Percentiles rank a stretch among this genome's conserved stretches.
phyloP scores from a whole-genome alignment of 805 yeast species.

The Candida vaughaniae region DNA sequence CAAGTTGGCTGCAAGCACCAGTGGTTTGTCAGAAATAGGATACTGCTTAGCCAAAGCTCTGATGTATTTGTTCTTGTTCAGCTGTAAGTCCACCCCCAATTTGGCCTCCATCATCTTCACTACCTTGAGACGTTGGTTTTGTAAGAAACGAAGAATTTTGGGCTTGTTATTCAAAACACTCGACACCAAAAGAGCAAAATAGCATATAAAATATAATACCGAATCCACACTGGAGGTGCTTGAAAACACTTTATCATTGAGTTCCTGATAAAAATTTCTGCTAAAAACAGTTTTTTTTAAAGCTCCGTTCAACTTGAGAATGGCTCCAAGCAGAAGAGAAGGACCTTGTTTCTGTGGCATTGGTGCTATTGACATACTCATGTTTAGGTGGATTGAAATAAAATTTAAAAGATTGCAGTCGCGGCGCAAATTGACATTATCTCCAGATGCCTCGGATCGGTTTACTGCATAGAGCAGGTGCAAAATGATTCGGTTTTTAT shows the following conservation, averaged over 20 bases:
- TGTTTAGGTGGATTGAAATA: background rate
- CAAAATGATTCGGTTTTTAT: too few relatives aligned
- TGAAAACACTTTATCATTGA: slow-evolving; percentile 38
- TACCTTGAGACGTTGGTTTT: slow-evolving; percentile 25
- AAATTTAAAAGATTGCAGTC: background rate
- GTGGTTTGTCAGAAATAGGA: slow-evolving; percentile 9
- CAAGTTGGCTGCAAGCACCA: slow-evolving; percentile 33
- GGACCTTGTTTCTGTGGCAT: slow-evolving; percentile 10
- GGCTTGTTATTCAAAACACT: slow-evolving; percentile 38
- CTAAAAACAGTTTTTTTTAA: slow-evolving; percentile 34
- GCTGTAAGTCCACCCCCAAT: slow-evolving; percentile 14
- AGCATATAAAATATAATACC: slow-evolving; percentile 42
- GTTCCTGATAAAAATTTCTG: slow-evolving; percentile 40
- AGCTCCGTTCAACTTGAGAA: slow-evolving; percentile 26
- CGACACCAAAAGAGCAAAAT: slow-evolving; percentile 38
- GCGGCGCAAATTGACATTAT: background rate
- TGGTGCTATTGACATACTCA: slow-evolving; percentile 20
- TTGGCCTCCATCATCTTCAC: slow-evolving; percentile 15
- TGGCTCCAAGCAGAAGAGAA: slow-evolving; percentile 16
- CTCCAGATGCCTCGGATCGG: too few relatives aligned
- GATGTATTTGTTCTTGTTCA: slow-evolving; percentile 16
- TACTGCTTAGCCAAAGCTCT: slow-evolving; percentile 3
- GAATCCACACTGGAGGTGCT: slow-evolving; percentile 35
- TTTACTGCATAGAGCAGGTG: too few relatives aligned
- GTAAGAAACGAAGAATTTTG: slow-evolving; percentile 27